These are phyloP conservation scores for Ajuga reptans DNA, from an alignment of 305 asterid species.

Conservation along the genomic window DNA sequence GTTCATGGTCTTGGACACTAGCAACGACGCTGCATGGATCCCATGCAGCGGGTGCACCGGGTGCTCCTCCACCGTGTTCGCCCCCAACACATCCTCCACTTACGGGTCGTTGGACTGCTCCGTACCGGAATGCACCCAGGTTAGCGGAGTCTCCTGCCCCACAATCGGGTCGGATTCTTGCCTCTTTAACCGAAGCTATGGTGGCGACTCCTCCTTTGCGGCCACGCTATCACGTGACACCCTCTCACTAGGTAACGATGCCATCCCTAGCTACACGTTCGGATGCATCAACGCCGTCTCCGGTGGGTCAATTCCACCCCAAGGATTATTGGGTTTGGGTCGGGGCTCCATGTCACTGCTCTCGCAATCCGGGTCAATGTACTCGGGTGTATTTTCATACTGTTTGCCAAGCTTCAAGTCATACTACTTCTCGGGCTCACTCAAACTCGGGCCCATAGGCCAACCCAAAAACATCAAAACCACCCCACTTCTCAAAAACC, in stretches of 20 bases:
- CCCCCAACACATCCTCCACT: conserved; percentile 50
- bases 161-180: conserved; percentile 46
- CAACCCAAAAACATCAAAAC: conserved; percentile 67
- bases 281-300: conserved; percentile 64
- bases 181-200: conserved; percentile 65
- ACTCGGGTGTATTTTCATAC: conserved; percentile 69
- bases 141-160: conserved; percentile 57
- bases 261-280: conserved; percentile 56
- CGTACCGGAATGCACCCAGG: conserved; percentile 57
- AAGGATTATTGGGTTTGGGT: conserved; percentile 82
- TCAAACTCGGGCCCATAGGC: conserved; percentile 69
- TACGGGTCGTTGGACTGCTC: conserved; percentile 55
- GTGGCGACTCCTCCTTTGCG: conserved; percentile 54
- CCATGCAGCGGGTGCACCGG: conserved; percentile 77
- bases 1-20: conserved; percentile 82
- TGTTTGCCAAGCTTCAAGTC: conserved; percentile 82
- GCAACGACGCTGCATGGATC: conserved; percentile 70
- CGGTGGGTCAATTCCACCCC: conserved; percentile 70
- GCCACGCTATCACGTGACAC: conserved; percentile 70
- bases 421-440: conserved; percentile 86
- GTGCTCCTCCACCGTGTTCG: conserved; percentile 43
- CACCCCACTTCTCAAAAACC: conserved; percentile 76
- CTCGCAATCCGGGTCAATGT: conserved; percentile 57
- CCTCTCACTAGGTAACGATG: conserved; percentile 46
- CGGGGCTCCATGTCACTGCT: conserved; percentile 74